A percentile compares a stretch with the other conserved stretches of the same genome.
Evolutionary conservation across 768 basidiomycete genomes (phyloP).

Genomic region (Crucibulum laeve): DNA sequence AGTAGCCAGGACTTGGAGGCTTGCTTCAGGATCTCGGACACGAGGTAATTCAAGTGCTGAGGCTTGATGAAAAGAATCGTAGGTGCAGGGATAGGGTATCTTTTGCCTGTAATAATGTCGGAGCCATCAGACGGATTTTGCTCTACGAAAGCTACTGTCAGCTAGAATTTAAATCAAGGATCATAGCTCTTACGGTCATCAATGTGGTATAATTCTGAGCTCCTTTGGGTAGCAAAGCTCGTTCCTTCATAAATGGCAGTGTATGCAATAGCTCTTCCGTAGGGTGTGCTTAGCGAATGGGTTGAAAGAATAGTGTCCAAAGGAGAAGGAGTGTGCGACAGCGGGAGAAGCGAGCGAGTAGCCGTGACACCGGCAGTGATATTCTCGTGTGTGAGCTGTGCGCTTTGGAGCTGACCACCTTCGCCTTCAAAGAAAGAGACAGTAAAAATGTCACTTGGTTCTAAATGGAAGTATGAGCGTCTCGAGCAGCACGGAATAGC

Average conservation of each 20-base stretch:
- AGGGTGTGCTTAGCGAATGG: conserved; percentile 68
- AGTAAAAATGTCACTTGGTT: conserved; percentile 60
- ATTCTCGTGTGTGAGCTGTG: conserved; percentile 77
- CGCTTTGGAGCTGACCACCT: conserved; percentile 51
- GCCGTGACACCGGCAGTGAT: conserved; percentile 88
- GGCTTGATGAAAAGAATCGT: conserved; percentile 77
- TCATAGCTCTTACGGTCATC: conserved; percentile 33
- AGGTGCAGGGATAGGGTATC: conserved; percentile 64
- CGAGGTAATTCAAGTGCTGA: conserved; percentile 52
- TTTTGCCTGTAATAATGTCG: conserved; percentile 43
- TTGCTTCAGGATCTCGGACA: conserved; percentile 45
- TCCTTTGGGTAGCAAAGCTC: conserved; percentile 63
- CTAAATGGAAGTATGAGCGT: conserved; percentile 24
- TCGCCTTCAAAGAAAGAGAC: conserved; percentile 58
- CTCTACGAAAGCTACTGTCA: conserved; percentile 7
- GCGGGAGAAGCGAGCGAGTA: conserved; percentile 69
- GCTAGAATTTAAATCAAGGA: not conserved
- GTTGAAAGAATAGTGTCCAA: conserved; percentile 78
- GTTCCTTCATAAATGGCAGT: conserved; percentile 73
- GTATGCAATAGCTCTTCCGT: conserved; percentile 77
- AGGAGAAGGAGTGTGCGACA: conserved; percentile 59
- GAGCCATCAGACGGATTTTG: conserved; percentile 26
- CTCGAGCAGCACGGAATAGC: not conserved
- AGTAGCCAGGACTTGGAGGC: conserved; percentile 52
- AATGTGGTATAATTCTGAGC: conserved; percentile 44